Percentiles rank a stretch among this genome's conserved stretches.
phyloP scores from a whole-genome alignment of 2,329 filamentous ascomycete genomes.

The Fusarium oxysporum region DNA sequence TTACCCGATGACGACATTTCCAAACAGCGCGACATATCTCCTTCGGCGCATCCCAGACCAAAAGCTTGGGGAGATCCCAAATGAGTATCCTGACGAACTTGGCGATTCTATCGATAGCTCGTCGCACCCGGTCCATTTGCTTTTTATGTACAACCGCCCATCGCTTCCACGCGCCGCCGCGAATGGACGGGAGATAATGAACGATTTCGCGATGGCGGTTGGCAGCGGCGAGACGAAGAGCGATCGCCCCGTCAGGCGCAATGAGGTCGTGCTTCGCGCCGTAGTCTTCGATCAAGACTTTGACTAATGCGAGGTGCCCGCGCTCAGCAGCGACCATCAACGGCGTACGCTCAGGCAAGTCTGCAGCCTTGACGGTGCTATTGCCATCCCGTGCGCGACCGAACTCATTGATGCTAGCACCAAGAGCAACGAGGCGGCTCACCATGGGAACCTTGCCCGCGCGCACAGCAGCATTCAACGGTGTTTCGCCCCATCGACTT shows the following conservation, averaged over 20 bases:
- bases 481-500: conserved; percentile 46
- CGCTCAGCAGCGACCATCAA: conserved; percentile 57
- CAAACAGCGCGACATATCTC: conserved; percentile 30
- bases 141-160: conserved; percentile 50
- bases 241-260: conserved; percentile 59
- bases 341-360: conserved; percentile 53
- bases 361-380: not conserved
- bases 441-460: conserved; percentile 48
- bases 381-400: conserved; percentile 18
- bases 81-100: conserved; percentile 43
- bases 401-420: conserved; percentile 50
- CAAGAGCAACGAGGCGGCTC: conserved; percentile 50
- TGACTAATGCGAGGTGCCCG: conserved; percentile 56
- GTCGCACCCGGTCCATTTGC: conserved; percentile 44
- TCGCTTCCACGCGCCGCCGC: conserved; percentile 54
- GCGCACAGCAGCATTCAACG: conserved; percentile 52
- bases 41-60: conserved; percentile 46
- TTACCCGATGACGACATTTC: conserved; percentile 45
- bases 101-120: conserved; percentile 39
- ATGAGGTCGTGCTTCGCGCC: conserved; percentile 57
- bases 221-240: conserved; percentile 57
- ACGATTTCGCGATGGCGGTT: conserved; percentile 58
- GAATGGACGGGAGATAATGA: conserved; percentile 53
- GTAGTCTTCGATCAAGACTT: conserved; percentile 54
- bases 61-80: conserved; percentile 48